Percentiles rank a stretch among this genome's conserved stretches.
phyloP scores from a whole-genome alignment of 2,329 filamentous ascomycete species.

The Spiromastix sp. region DNA sequence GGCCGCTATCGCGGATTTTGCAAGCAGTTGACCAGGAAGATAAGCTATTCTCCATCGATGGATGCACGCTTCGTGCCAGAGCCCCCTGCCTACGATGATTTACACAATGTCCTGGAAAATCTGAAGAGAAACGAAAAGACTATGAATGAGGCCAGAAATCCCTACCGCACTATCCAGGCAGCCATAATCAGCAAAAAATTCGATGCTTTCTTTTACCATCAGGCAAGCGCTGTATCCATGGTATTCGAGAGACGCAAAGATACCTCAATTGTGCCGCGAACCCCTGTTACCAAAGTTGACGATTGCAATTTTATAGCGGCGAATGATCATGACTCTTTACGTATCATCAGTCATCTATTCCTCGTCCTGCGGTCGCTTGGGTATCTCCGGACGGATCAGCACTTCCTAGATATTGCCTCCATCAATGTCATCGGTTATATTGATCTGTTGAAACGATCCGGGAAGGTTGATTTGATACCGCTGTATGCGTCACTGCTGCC shows the following conservation, averaged over 20 bases:
- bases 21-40: slow-evolving; percentile 31
- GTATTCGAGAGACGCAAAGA: slow-evolving; percentile 19
- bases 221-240: slow-evolving; percentile 32
- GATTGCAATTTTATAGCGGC: slow-evolving; percentile 36
- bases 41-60: slow-evolving; percentile 44
- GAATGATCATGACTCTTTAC: slow-evolving; percentile 49
- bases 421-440: slow-evolving; percentile 69
- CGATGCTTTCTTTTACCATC: slow-evolving; percentile 29
- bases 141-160: slow-evolving; percentile 30
- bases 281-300: slow-evolving; percentile 35
- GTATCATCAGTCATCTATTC: slow-evolving; percentile 58
- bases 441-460: slow-evolving; percentile 61
- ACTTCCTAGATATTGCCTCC: slow-evolving; percentile 52
- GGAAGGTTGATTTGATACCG: slow-evolving; percentile 69
- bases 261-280: slow-evolving; percentile 24
- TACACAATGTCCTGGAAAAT: slow-evolving; percentile 28
- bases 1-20: slow-evolving; percentile 66
- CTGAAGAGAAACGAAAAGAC: slow-evolving; percentile 26
- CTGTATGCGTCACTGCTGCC: slow-evolving; percentile 76
- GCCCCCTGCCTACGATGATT: slow-evolving; percentile 36
- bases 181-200: slow-evolving; percentile 33
- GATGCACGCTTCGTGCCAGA: slow-evolving; percentile 46
- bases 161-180: slow-evolving; percentile 35
- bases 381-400: slow-evolving; percentile 37
- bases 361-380: slow-evolving; percentile 55